Base-by-base conservation (phyloP, 768 basidiomycete species). In the Dioszegia crocea region DNA sequence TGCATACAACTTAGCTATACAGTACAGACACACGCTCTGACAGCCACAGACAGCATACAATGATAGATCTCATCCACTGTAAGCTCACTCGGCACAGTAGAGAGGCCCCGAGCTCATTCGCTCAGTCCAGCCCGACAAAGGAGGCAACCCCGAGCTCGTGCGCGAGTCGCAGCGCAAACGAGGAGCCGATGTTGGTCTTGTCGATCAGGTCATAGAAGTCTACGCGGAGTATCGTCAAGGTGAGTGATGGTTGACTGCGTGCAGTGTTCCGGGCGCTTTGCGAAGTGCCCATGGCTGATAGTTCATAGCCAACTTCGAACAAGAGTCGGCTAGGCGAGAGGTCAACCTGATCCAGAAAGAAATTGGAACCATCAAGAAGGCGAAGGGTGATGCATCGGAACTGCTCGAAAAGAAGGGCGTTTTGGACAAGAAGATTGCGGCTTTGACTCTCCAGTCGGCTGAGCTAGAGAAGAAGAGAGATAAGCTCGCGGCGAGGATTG, bases 181-280 rank as follows among this genome's bases (percentile, higher is more conserved):
- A 47, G 89, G 88, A 10, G 86, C 91, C 56, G 83, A 88, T 19
- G 89, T 89, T 51, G 93, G 92, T 76, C 76, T 96, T 65, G 93
- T 98, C 16, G 92, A 97, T 77, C 91, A 98, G 76, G 84, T 97
- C 59, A 86, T 98, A 59, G 84, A 84, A 71, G 86, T 93, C 85
- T 96, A 97, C 71, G 78, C 83, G 10, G 88, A 91, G 66, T 97
- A 93, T 91, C 90, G 91, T 52, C 89, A 91, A 78, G 85, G 96
- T 96, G 75, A 74, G 89, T 84, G n/a, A n/a, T n/a, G n/a, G n/a
- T n/a, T n/a, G n/a, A n/a, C n/a, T n/a, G n/a, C n/a, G n/a, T n/a
- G n/a, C n/a, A n/a, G n/a, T n/a, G n/a, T n/a, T n/a, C n/a, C n/a
- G n/a, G n/a, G n/a, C n/a, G n/a, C n/a, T n/a, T n/a, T n/a, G n/a